Percentiles rank a stretch among this genome's conserved stretches.
phyloP scores from a whole-genome alignment of 371 early-diverging fungal genomes.

The Entomophthora muscae region DNA sequence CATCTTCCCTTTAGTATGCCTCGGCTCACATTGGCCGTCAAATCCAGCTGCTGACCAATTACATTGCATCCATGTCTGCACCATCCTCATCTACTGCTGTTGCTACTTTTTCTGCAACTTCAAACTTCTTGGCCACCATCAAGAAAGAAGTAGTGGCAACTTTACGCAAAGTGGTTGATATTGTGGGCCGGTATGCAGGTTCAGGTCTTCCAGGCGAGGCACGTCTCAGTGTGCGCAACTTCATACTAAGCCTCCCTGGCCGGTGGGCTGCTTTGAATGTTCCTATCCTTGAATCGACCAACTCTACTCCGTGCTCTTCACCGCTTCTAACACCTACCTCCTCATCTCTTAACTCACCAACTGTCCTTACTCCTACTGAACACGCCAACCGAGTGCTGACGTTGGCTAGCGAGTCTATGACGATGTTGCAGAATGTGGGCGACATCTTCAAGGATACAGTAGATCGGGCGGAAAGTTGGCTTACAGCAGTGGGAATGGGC shows the following conservation, averaged over 20 bases:
- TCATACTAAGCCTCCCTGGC: conserved; percentile 71
- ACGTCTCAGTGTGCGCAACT: conserved; percentile 56
- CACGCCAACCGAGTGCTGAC: conserved; percentile 42
- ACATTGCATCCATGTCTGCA: conserved; percentile 35
- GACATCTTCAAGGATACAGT: conserved; percentile 63
- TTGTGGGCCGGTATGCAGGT: conserved; percentile 74
- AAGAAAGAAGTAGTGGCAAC: conserved; percentile 74
- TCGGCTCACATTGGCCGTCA: conserved; percentile 64
- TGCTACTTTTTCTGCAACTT: conserved; percentile 13
- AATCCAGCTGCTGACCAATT: conserved; percentile 44
- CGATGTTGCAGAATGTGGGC: conserved; percentile 63
- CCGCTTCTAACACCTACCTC: conserved; percentile 9
- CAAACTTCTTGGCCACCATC: conserved; percentile 32
- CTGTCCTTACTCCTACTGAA: conserved; percentile 22
- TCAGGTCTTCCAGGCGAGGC: conserved; percentile 73
- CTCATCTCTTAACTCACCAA: conserved; percentile 8
- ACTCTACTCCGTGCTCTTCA: conserved; percentile 11
- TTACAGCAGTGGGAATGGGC: conserved; percentile 30
- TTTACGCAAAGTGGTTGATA: conserved; percentile 68
- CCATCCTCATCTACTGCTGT: conserved; percentile 15
- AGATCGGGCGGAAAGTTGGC: conserved; percentile 62
- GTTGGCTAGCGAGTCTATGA: conserved; percentile 66
- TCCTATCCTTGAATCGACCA: conserved; percentile 13
- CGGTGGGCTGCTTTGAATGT: conserved; percentile 52
- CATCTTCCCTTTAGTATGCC: conserved; percentile 35